Evolutionary conservation across 2,329 filamentous ascomycete species (phyloP).

Genomic region (Zymoseptoria tritici): DNA sequence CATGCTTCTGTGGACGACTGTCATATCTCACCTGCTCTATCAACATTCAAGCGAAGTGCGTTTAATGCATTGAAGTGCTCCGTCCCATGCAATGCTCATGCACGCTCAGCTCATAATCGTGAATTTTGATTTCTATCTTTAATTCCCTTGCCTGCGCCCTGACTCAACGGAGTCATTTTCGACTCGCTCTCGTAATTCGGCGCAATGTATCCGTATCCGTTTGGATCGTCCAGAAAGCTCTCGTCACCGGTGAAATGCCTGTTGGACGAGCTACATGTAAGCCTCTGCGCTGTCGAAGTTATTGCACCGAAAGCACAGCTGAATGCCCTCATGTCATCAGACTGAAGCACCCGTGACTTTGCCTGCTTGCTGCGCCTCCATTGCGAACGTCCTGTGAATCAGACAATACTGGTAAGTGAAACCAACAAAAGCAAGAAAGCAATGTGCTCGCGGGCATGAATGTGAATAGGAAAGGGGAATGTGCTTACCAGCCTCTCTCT

Average conservation of each 20-base stretch:
- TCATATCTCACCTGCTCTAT: neutral
- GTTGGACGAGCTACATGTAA: constrained; percentile 12
- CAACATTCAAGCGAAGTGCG: neutral
- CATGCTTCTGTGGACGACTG: neutral
- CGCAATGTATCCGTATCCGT: constrained; percentile 30
- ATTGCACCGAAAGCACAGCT: constrained; percentile 1
- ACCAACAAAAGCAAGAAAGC: constrained; percentile 8
- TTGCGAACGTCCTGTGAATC: constrained; percentile 27
- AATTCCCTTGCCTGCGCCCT: constrained; percentile 3
- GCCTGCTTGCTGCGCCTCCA: constrained; percentile 20
- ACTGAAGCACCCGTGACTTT: constrained; percentile 6
- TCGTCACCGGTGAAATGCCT: constrained; percentile 53
- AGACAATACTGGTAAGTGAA: constrained; percentile 20
- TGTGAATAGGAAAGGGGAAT: constrained; percentile 16
- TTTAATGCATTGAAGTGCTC: neutral
- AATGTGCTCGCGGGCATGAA: constrained; percentile 2
- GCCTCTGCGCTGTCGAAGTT: constrained; percentile 6
- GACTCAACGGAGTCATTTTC: constrained; percentile 1
- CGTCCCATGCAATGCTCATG: neutral
- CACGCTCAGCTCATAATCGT: constrained; percentile 8
- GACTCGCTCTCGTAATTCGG: constrained; percentile 15
- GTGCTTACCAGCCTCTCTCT: constrained; percentile 80
- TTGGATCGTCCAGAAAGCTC: constrained; percentile 41
- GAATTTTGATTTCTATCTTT: constrained; percentile 11
- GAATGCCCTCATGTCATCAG: neutral